Evolutionary conservation across 140 eudicot genomes (phyloP).

Genomic region (Artemisia princeps): DNA sequence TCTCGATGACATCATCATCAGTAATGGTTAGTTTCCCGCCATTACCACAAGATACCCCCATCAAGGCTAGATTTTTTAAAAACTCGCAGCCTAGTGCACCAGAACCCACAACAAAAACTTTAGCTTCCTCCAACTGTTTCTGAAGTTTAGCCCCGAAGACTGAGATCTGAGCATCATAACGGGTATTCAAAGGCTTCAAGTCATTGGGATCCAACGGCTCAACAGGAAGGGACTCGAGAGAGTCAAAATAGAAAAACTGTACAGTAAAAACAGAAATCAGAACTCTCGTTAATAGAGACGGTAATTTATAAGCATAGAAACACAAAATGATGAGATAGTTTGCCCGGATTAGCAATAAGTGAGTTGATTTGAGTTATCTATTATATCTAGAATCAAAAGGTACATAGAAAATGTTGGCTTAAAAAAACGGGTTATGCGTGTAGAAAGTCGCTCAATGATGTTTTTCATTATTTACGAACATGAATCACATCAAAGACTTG

Average conservation of each 20-base stretch:
- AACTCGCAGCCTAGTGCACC: slow-evolving; percentile 87
- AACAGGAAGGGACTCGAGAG: slow-evolving; percentile 75
- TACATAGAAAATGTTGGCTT: too few species aligned
- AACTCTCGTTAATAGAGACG: background rate
- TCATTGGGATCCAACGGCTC: slow-evolving; percentile 65
- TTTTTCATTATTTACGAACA: too few species aligned
- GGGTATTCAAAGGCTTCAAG: slow-evolving; percentile 59
- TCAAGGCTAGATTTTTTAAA: slow-evolving; percentile 62
- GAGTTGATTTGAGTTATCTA: too few species aligned
- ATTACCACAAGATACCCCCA: slow-evolving; percentile 72
- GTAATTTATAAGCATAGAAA: slow-evolving; percentile 7
- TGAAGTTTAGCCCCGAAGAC: slow-evolving; percentile 81
- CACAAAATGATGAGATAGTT: background rate
- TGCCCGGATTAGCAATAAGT: background rate
- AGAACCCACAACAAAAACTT: slow-evolving; percentile 66
- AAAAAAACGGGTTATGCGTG: too few species aligned
- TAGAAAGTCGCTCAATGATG: too few species aligned
- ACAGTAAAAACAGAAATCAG: slow-evolving; percentile 16
- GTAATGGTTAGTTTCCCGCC: slow-evolving; percentile 66
- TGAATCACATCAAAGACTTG: too few species aligned
- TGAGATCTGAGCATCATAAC: slow-evolving; percentile 84
- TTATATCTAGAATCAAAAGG: too few species aligned
- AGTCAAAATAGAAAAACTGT: slow-evolving; percentile 85
- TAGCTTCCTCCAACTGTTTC: slow-evolving; percentile 72
- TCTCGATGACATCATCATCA: slow-evolving; percentile 81